Evolutionary conservation across 139 green algal species (phyloP).

Genomic region (Picochlorum costavermella): DNA sequence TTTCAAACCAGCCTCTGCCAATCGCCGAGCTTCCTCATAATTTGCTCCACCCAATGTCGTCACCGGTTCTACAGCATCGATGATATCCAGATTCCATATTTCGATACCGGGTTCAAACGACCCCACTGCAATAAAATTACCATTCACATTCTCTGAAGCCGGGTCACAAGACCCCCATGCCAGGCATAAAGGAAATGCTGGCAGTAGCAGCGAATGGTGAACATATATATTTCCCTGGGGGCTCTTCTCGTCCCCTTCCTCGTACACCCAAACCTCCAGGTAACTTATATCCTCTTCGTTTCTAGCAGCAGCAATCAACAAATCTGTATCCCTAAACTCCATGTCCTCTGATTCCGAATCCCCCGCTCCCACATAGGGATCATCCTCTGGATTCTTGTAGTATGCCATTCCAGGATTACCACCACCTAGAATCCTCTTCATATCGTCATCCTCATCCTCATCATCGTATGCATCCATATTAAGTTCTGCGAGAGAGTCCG

Average conservation of each 20-base stretch:
- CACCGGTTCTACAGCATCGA: slow-evolving; percentile 80
- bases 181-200: slow-evolving; percentile 83
- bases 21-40: slow-evolving; percentile 14
- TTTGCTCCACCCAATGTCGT: slow-evolving; percentile 65
- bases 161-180: slow-evolving; percentile 80
- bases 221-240: slow-evolving; percentile 80
- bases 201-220: slow-evolving; percentile 93
- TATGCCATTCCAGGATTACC: slow-evolving; percentile 39
- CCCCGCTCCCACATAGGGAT: slow-evolving; percentile 25
- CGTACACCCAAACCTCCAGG: slow-evolving; percentile 94
- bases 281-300: slow-evolving; percentile 91
- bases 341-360: slow-evolving; percentile 48
- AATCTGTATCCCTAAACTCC: slow-evolving; percentile 55
- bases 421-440: slow-evolving; percentile 14
- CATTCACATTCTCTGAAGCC: not conserved
- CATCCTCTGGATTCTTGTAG: slow-evolving; percentile 23
- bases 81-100: slow-evolving; percentile 90
- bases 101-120: slow-evolving; percentile 92
- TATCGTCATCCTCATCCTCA: slow-evolving; percentile 33
- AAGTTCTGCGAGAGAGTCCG: slow-evolving; percentile 65
- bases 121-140: slow-evolving; percentile 80
- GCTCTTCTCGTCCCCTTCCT: slow-evolving; percentile 50
- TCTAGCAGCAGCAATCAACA: slow-evolving; percentile 79
- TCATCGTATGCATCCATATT: slow-evolving; percentile 96
- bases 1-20: slow-evolving; percentile 8